Conservation (phyloP, 1,284 basidiomycete species). For the Rhodotorula sp. region DNA sequence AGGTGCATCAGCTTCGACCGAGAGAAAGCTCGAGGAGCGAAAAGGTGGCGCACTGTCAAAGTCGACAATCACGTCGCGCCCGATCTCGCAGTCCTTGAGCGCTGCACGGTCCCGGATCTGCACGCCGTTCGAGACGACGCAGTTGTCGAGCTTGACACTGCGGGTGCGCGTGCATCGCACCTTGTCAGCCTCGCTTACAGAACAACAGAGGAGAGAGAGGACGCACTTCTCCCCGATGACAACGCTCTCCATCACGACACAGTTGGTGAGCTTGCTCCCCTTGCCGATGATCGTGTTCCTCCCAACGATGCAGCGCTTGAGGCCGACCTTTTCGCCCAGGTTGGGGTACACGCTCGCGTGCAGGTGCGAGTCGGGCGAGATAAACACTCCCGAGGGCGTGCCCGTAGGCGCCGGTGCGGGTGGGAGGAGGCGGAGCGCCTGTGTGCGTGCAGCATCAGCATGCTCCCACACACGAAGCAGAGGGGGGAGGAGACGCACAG, state of each 20-base stretch:
- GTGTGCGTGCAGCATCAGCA: neutral
- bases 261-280: conserved; percentile 80
- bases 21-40: neutral
- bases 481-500: conserved; percentile 24
- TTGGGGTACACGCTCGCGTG: conserved; percentile 68
- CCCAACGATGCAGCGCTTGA: conserved; percentile 87
- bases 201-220: neutral
- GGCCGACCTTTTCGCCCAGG: conserved; percentile 77
- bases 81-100: conserved; percentile 80
- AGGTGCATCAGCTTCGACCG: neutral
- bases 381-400: conserved; percentile 37
- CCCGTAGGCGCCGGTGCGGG: conserved; percentile 25
- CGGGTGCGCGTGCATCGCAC: neutral
- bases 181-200: neutral
- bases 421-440: conserved; percentile 37
- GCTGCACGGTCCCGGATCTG: conserved; percentile 77
- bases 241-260: conserved; percentile 86
- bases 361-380: conserved; percentile 81
- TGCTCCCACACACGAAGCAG: neutral
- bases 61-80: conserved; percentile 79
- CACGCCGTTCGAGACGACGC: conserved; percentile 79
- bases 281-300: conserved; percentile 85
- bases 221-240: conserved; percentile 79
- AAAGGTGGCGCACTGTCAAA: conserved; percentile 61
- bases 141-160: conserved; percentile 86